Evolutionary conservation across 2,329 filamentous ascomycete genomes (phyloP).

Genomic region (Pochonia chlamydosporia): DNA sequence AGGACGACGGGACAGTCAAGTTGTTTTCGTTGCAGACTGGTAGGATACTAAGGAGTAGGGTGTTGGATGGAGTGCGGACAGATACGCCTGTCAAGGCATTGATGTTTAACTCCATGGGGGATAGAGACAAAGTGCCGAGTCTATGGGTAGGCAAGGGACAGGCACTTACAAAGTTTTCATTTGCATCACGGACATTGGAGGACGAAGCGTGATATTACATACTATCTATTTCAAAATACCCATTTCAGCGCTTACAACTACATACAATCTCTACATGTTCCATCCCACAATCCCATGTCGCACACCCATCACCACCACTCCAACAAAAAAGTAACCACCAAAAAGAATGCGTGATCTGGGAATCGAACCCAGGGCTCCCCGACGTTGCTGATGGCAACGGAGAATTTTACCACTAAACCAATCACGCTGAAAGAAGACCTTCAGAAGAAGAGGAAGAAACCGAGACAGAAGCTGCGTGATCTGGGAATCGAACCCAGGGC

Average conservation of each 20-base stretch:
- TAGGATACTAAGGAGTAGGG: constrained; percentile 23
- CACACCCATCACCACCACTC: too few species aligned
- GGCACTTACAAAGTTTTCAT: constrained; percentile 37
- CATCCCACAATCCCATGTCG: too few species aligned
- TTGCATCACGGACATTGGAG: constrained; percentile 25
- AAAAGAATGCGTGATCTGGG: constrained; percentile 21
- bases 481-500: constrained; percentile 28
- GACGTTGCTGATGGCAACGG: constrained; percentile 24
- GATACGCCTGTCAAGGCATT: constrained; percentile 34
- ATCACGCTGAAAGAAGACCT: constrained; percentile 18
- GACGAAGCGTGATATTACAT: constrained; percentile 33
- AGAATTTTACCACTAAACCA: constrained; percentile 29
- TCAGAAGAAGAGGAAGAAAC: too few species aligned
- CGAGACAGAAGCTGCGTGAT: constrained; percentile 24
- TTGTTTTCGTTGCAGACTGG: constrained; percentile 47
- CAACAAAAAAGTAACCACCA: too few species aligned
- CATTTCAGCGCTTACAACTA: too few species aligned
- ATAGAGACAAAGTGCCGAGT: constrained; percentile 37
- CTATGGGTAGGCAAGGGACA: constrained; percentile 38
- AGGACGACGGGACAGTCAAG: constrained; percentile 41
- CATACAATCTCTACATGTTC: too few species aligned
- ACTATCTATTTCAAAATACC: too few species aligned
- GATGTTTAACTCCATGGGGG: constrained; percentile 37
- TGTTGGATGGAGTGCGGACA: constrained; percentile 16
- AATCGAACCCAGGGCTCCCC: constrained; percentile 27